Base-by-base conservation (phyloP, 345 rosid genomes). In the Eutrema heterophyllum region DNA sequence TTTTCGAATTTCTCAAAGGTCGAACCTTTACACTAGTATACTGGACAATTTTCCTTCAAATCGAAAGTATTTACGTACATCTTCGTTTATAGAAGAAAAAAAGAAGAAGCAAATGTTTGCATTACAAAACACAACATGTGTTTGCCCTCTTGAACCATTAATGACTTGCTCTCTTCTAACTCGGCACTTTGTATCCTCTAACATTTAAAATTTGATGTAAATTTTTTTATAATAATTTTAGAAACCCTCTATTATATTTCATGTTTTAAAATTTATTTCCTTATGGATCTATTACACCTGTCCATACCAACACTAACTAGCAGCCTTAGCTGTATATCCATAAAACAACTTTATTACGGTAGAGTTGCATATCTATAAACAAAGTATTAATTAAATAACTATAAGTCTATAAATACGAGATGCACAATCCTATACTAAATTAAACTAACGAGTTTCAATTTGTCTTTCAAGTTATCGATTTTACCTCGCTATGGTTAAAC, bases 61-160 rank as follows among this genome's bases (percentile, higher is more conserved):
- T 33, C 26, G 54, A 40, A 51, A 32, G 15, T 64, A 16, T 52
- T 24, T 43, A 24, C 7, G 56, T 74, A 40, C 45, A 57, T 14
- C 27, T 57, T 54, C 63, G 51, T 48, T 57, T 73, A 16, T 16
- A 13, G 43, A 59, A 55, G 3, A 4, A 18, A 4, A 29, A 21
- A 7, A 36, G 6, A 3, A 3, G 30, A 57, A 2, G 10, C 0
- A 44, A 36, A 26, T 39, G 51, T 51, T 62, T 35, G 54, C 16
- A 54, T 53, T 27, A 63, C 59, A 63, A 53, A 68, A 76, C 80
- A 69, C 50, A 76, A 29, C 75, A 76, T 76, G 75, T 76, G 70
- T 76, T 76, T 76, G 71, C 60, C 60, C 75, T 70, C 71, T 68
- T 62, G 75, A 62, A 46, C 64, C 80, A 76, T 76, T 70, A 63